phyloP scores from a whole-genome alignment of 2,329 filamentous ascomycete genomes.

The Curvularia lunata region DNA sequence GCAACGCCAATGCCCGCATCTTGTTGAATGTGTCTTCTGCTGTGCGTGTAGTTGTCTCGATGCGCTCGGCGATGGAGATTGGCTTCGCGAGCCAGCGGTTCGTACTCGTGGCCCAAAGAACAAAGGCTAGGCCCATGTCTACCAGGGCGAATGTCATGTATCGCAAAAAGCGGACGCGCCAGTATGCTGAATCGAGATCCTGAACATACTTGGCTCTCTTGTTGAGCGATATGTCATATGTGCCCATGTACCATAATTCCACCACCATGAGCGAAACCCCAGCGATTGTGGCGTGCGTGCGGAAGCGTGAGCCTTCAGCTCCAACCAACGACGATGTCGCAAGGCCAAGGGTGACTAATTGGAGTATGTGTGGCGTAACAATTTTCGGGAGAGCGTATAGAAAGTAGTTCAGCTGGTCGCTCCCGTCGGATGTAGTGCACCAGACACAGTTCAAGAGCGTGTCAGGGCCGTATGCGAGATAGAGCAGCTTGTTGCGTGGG shows the following conservation, averaged over 20 bases:
- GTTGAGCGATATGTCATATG: constrained; percentile 71
- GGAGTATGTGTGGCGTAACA: constrained; percentile 77
- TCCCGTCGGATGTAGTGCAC: constrained; percentile 66
- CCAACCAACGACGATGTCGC: constrained; percentile 75
- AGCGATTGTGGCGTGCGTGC: constrained; percentile 70
- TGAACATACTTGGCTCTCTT: constrained; percentile 63
- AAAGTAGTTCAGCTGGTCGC: constrained; percentile 73
- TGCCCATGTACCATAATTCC: constrained; percentile 70
- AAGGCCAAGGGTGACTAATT: constrained; percentile 73
- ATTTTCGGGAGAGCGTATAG: constrained; percentile 80
- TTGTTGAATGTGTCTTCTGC: constrained; percentile 69
- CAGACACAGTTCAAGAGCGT: constrained; percentile 80
- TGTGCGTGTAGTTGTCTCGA: constrained; percentile 64
- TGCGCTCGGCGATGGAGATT: constrained; percentile 66
- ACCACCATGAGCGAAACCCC: constrained; percentile 63
- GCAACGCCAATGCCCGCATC: constrained; percentile 73
- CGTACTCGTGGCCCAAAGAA: constrained; percentile 79
- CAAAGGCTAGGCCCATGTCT: constrained; percentile 67
- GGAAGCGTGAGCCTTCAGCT: constrained; percentile 69
- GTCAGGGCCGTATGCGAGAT: constrained; percentile 80
- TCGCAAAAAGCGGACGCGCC: constrained; percentile 70
- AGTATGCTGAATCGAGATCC: constrained; percentile 75
- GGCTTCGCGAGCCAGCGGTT: constrained; percentile 75
- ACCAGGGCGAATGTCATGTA: constrained; percentile 68
- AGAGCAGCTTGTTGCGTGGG: constrained; percentile 76